These are phyloP conservation scores for Vigna angularis DNA, from an alignment of 306 rosid species.

Conservation along the genomic window DNA sequence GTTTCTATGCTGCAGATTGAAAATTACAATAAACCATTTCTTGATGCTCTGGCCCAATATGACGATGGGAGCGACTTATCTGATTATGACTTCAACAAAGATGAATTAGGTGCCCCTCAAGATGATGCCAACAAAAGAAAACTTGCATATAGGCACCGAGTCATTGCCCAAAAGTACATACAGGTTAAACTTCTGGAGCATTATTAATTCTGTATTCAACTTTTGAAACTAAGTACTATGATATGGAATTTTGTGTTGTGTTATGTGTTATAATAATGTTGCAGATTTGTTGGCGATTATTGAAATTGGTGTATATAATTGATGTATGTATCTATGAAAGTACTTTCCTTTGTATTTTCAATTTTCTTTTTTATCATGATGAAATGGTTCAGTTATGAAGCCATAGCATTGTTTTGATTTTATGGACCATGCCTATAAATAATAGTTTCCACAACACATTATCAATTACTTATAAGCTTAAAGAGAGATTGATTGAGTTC, in stretches of 20 bases:
- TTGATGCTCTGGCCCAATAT: constrained; percentile 60
- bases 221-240: constrained; percentile 20
- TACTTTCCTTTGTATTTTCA: background rate
- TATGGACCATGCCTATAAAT: constrained; percentile 9
- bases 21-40: constrained; percentile 75
- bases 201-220: constrained; percentile 27
- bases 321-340: background rate
- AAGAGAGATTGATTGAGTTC: background rate
- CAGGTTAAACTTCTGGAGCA: constrained; percentile 59
- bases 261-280: constrained; percentile 3
- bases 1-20: constrained; percentile 80
- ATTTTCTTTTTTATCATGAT: background rate
- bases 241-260: background rate
- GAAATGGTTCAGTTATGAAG: constrained; percentile 23
- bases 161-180: constrained; percentile 66
- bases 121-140: constrained; percentile 76
- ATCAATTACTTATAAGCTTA: constrained; percentile 10
- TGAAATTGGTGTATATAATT: constrained; percentile 12
- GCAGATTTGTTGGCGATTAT: background rate
- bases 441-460: background rate
- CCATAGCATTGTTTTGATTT: constrained; percentile 14
- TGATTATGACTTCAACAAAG: constrained; percentile 75
- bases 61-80: constrained; percentile 89
- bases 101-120: constrained; percentile 64
- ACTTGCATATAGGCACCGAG: constrained; percentile 86